Evolutionary conservation across 805 yeast genomes (phyloP).

Genomic region (Yamadazyma nakazawae): DNA sequence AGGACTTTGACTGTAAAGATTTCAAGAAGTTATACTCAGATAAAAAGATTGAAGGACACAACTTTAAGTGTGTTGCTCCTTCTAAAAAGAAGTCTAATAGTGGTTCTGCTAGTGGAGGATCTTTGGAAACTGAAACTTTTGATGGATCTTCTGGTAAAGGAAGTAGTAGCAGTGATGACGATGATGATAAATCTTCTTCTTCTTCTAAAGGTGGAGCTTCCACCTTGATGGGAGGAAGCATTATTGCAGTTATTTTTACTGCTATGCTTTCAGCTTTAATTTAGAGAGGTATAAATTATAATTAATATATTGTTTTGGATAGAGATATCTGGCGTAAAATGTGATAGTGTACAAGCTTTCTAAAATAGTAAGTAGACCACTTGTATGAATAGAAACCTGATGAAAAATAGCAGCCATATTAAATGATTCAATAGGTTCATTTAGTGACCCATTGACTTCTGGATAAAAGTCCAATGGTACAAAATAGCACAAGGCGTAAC

Average conservation of each 20-base stretch:
- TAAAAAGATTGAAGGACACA: constrained; percentile 41
- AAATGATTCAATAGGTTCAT: too few species aligned
- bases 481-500: too few species aligned
- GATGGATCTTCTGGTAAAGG: constrained; percentile 17
- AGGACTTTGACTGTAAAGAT: constrained; percentile 35
- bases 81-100: constrained; percentile 19
- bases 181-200: constrained; percentile 19
- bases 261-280: constrained; percentile 27
- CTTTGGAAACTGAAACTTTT: constrained; percentile 19
- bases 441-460: too few species aligned
- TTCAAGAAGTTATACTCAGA: constrained; percentile 31
- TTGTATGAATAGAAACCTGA: too few species aligned
- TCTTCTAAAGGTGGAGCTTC: constrained; percentile 22
- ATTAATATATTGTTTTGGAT: constrained; percentile 1
- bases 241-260: constrained; percentile 24
- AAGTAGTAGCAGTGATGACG: constrained; percentile 15
- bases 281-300: constrained; percentile 14
- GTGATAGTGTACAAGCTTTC: too few species aligned
- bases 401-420: too few species aligned
- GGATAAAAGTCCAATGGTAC: too few species aligned
- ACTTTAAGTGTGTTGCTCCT: constrained; percentile 40
- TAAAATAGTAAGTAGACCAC: too few species aligned
- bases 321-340: background rate
- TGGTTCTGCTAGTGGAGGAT: constrained; percentile 15
- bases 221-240: constrained; percentile 15